Conservation (phyloP, 345 rosid genomes). For the Sapria himalayana region DNA sequence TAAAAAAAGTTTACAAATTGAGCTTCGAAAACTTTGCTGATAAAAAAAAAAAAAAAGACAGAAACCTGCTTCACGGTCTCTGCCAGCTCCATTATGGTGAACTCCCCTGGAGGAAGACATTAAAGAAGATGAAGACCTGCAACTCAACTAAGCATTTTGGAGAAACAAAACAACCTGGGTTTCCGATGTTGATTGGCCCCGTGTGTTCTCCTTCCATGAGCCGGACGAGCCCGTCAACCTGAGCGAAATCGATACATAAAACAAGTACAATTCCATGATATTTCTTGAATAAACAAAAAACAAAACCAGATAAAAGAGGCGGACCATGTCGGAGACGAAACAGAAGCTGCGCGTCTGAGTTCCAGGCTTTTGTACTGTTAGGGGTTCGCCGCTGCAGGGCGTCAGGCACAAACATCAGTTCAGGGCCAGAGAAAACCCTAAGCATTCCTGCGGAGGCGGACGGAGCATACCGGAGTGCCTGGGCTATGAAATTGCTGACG, state of each 20-base stretch:
- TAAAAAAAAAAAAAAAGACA: neutral
- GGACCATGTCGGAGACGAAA: slow-evolving; percentile 85
- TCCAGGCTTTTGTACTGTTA: slow-evolving; percentile 94
- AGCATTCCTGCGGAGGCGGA: too few species aligned
- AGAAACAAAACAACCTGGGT: slow-evolving; percentile 37
- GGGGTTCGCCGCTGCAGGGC: slow-evolving; percentile 44
- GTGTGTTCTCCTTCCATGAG: slow-evolving; percentile 94
- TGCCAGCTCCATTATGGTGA: slow-evolving; percentile 78
- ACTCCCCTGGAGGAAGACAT: slow-evolving; percentile 34
- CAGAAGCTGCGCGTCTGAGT: slow-evolving; percentile 97
- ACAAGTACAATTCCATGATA: too few species aligned
- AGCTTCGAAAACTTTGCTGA: too few species aligned
- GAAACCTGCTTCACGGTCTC: slow-evolving; percentile 87
- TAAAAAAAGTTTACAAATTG: too few species aligned
- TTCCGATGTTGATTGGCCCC: slow-evolving; percentile 92
- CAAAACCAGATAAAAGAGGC: too few species aligned
- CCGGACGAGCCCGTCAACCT: slow-evolving; percentile 89
- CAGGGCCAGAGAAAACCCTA: neutral
- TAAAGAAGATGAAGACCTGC: neutral
- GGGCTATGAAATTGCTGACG: slow-evolving; percentile 98
- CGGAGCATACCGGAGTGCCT: slow-evolving; percentile 68
- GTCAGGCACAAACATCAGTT: slow-evolving; percentile 1
- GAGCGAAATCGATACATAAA: too few species aligned
- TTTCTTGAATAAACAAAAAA: too few species aligned
- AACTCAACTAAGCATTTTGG: neutral